phyloP scores from a whole-genome alignment of 148 eudicot genomes.

The Dysphania ambrosioides region DNA sequence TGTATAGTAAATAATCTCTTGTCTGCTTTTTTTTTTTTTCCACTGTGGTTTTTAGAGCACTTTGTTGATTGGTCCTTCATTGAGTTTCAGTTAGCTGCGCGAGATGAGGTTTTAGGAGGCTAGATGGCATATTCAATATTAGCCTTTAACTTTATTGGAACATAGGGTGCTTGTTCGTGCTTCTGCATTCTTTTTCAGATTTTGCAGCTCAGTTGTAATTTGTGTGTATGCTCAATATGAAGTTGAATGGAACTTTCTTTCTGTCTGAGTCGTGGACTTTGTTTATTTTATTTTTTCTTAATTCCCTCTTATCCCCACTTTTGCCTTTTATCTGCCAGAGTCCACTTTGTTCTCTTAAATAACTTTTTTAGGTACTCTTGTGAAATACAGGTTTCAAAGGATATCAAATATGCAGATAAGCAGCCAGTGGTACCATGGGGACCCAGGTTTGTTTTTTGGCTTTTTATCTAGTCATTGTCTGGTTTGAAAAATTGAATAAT shows the following conservation, averaged over 20 bases:
- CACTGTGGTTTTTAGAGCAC: not conserved
- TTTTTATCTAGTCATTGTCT: not conserved
- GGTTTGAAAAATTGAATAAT: not conserved
- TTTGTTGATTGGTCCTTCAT: not conserved
- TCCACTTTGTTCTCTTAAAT: not conserved
- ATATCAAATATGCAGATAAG: conserved; percentile 86
- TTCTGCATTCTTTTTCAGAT: not conserved
- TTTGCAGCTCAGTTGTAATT: not conserved
- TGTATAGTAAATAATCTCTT: not conserved
- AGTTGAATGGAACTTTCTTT: not conserved
- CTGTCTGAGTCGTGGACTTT: not conserved
- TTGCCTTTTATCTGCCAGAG: not conserved
- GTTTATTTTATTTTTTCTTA: too few relatives aligned
- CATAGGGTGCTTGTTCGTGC: not conserved
- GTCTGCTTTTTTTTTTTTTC: not conserved
- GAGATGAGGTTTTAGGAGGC: not conserved
- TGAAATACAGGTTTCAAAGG: conserved; percentile 69
- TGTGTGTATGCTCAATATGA: not conserved
- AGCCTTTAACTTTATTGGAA: not conserved
- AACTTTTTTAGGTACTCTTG: conserved; percentile 2
- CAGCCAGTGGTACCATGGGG: conserved; percentile 88
- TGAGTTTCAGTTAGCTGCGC: not conserved
- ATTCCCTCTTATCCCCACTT: not conserved
- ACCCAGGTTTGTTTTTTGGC: conserved; percentile 61
- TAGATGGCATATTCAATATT: not conserved